These are phyloP conservation scores for Alloascoidea hylecoeti DNA, from an alignment of 805 yeast species.

Conservation along the genomic window DNA sequence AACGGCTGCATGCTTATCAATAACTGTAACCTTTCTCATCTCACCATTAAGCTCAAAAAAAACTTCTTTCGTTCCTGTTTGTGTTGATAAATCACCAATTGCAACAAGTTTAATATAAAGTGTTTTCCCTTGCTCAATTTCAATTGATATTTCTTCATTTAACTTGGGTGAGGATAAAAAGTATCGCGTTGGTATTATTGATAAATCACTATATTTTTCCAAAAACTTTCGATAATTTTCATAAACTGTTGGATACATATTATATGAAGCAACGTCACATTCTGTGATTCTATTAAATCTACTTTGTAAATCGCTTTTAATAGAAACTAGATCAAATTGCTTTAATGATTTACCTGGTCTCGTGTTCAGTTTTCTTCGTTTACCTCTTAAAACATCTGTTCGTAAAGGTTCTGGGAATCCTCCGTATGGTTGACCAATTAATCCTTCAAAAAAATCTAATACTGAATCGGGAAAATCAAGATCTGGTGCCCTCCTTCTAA, in stretches of 20 bases:
- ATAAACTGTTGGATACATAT: constrained; percentile 81
- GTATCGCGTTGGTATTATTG: constrained; percentile 71
- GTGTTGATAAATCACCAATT: constrained; percentile 56
- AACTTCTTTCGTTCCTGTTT: constrained; percentile 68
- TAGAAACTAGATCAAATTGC: constrained; percentile 51
- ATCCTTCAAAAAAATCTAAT: constrained; percentile 79
- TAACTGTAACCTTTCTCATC: constrained; percentile 68
- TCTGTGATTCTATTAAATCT: constrained; percentile 60
- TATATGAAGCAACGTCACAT: constrained; percentile 68
- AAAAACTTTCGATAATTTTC: constrained; percentile 51
- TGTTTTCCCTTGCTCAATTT: constrained; percentile 73
- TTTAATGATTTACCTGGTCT: constrained; percentile 72
- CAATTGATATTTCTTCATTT: constrained; percentile 64
- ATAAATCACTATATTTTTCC: constrained; percentile 64
- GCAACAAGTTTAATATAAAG: constrained; percentile 71
- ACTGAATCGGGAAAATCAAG: constrained; percentile 87
- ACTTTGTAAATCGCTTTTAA: constrained; percentile 49
- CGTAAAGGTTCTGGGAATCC: constrained; percentile 93
- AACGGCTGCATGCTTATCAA: constrained; percentile 57
- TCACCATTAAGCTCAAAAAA: constrained; percentile 85
- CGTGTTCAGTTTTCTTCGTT: constrained; percentile 61
- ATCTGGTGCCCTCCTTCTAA: constrained; percentile 58
- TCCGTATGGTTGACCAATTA: constrained; percentile 86
- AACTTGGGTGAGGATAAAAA: constrained; percentile 62
- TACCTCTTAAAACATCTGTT: constrained; percentile 63